phyloP scores from a whole-genome alignment of 805 yeast species.

The Lachancea sp. region DNA sequence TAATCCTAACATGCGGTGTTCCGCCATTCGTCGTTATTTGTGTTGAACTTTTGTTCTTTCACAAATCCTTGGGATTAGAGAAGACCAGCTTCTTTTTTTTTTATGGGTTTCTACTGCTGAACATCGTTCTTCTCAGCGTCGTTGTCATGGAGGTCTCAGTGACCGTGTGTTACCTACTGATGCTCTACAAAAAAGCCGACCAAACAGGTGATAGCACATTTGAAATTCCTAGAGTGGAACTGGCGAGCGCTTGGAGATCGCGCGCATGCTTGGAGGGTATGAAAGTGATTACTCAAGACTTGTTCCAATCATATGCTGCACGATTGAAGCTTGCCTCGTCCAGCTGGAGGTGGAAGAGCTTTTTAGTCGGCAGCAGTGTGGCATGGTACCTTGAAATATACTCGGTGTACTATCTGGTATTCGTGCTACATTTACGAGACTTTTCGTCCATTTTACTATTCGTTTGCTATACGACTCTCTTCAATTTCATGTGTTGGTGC shows the following conservation, averaged over 20 bases:
- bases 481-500: conserved; percentile 55
- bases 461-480: conserved; percentile 63
- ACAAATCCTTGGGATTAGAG: conserved; percentile 74
- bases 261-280: neutral
- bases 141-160: conserved; percentile 68
- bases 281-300: neutral
- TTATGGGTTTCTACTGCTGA: conserved; percentile 69
- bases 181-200: conserved; percentile 33
- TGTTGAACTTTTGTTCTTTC: conserved; percentile 66
- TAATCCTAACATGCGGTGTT: conserved; percentile 49
- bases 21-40: conserved; percentile 77
- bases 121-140: conserved; percentile 51
- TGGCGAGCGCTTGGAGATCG: neutral
- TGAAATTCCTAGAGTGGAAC: neutral
- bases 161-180: conserved; percentile 57
- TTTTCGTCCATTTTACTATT: conserved; percentile 62
- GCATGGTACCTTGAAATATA: conserved; percentile 66
- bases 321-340: conserved; percentile 5
- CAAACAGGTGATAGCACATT: neutral
- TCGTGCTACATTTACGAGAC: conserved; percentile 55
- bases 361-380: conserved; percentile 61
- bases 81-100: conserved; percentile 71
- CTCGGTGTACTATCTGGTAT: conserved; percentile 58
- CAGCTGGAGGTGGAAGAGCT: conserved; percentile 84
- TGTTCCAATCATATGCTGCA: neutral